phyloP scores from a whole-genome alignment of 768 basidiomycete species.

The Amanita pseudoporphyria region DNA sequence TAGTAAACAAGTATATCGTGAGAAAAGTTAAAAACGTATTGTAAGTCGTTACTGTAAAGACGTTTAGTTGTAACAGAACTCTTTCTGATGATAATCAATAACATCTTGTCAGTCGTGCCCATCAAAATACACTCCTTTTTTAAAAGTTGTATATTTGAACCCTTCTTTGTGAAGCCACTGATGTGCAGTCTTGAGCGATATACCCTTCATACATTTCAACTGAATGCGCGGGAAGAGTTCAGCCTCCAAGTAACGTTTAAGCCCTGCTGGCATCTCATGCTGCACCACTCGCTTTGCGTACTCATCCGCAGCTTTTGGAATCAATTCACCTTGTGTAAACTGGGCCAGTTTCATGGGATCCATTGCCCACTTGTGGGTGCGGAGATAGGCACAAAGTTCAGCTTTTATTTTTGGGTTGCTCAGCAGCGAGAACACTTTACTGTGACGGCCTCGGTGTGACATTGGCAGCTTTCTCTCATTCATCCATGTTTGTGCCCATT shows the following conservation, averaged over 20 bases:
- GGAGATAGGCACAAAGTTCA: constrained; percentile 20
- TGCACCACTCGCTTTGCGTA: constrained; percentile 20
- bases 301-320: constrained; percentile 18
- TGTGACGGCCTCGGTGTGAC: constrained; percentile 18
- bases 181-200: constrained; percentile 23
- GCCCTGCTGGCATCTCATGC: constrained; percentile 24
- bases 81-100: constrained; percentile 17
- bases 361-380: constrained; percentile 27
- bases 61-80: too few species aligned
- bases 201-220: constrained; percentile 17
- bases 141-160: constrained; percentile 15
- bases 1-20: too few species aligned
- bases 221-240: constrained; percentile 23
- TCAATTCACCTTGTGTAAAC: constrained; percentile 16
- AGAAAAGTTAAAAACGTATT: too few species aligned
- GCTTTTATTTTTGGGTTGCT: constrained; percentile 18
- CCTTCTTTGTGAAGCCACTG: constrained; percentile 21
- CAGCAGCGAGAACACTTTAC: constrained; percentile 19
- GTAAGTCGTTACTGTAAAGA: too few species aligned
- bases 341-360: constrained; percentile 21
- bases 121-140: constrained; percentile 20
- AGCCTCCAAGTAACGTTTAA: constrained; percentile 24
- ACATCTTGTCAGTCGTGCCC: constrained; percentile 23
- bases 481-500: constrained; percentile 19
- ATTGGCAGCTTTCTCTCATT: constrained; percentile 14